Percentiles rank a stretch among this genome's conserved stretches.
Evolutionary conservation across 805 yeast genomes (phyloP).

Genomic region (Saturnispora saitoi): DNA sequence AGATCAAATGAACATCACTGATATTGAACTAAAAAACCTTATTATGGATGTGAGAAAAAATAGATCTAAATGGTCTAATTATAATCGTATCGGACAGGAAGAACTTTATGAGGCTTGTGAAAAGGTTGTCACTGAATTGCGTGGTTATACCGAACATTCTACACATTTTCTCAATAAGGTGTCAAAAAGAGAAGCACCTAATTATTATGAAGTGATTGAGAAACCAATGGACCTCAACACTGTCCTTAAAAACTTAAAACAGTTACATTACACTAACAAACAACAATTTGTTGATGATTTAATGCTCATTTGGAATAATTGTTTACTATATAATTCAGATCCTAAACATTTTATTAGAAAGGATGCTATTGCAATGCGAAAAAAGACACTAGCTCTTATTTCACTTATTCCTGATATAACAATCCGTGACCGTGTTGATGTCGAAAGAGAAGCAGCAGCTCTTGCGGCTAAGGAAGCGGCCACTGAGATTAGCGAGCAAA

Average conservation of each 20-base stretch:
- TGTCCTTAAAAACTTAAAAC: slow-evolving; percentile 80
- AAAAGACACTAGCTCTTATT: slow-evolving; percentile 63
- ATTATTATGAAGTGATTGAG: slow-evolving; percentile 82
- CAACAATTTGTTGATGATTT: slow-evolving; percentile 90
- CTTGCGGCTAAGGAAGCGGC: slow-evolving; percentile 26
- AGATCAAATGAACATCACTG: slow-evolving; percentile 66
- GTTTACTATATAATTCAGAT: slow-evolving; percentile 87
- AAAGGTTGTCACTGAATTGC: slow-evolving; percentile 79
- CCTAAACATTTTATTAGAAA: slow-evolving; percentile 86
- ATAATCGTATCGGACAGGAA: slow-evolving; percentile 92
- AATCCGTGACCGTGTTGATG: slow-evolving; percentile 62
- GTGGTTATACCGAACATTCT: slow-evolving; percentile 93
- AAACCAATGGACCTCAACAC: slow-evolving; percentile 96
- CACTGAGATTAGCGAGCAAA: slow-evolving; percentile 21
- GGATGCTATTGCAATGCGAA: slow-evolving; percentile 95
- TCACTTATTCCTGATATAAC: slow-evolving; percentile 88
- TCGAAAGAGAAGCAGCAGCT: slow-evolving; percentile 55
- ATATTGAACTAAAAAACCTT: slow-evolving; percentile 72
- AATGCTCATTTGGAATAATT: slow-evolving; percentile 92
- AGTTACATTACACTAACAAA: slow-evolving; percentile 74
- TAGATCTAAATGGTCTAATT: slow-evolving; percentile 96
- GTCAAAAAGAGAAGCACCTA: slow-evolving; percentile 97
- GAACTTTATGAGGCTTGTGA: slow-evolving; percentile 97
- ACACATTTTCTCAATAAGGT: slow-evolving; percentile 93
- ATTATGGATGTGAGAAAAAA: slow-evolving; percentile 91